A percentile compares a stretch with the other conserved stretches of the same genome.
phyloP scores from a whole-genome alignment of 2,329 filamentous ascomycete genomes.

The Whalleya microplaca region DNA sequence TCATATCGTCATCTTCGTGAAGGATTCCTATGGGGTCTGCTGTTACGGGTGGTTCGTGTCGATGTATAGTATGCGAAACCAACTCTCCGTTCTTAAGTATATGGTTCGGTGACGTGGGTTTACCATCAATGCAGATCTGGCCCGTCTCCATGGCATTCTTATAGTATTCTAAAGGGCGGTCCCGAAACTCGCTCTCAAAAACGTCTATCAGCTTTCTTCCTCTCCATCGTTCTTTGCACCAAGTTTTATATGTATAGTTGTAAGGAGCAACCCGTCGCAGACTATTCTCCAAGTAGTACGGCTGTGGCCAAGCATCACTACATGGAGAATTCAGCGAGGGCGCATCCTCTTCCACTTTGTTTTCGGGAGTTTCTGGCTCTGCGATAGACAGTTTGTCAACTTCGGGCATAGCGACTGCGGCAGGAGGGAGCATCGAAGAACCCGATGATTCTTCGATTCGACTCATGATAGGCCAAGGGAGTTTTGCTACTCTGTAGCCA shows the following conservation, averaged over 20 bases:
- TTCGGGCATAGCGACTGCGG: constrained; percentile 13
- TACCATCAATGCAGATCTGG: constrained; percentile 78
- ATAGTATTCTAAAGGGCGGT: constrained; percentile 86
- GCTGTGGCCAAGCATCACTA: constrained; percentile 55
- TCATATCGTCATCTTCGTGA: constrained; percentile 89
- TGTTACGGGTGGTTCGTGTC: constrained; percentile 93
- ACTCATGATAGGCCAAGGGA: constrained; percentile 25
- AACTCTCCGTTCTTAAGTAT: constrained; percentile 86
- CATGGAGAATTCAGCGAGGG: constrained; percentile 38
- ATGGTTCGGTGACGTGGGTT: constrained; percentile 67
- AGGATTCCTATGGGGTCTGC: constrained; percentile 78
- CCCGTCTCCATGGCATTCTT: constrained; percentile 80
- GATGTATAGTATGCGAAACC: constrained; percentile 90
- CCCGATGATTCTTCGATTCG: constrained; percentile 7
- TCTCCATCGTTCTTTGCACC: constrained; percentile 92
- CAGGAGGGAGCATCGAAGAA: constrained; percentile 7
- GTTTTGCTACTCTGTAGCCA: constrained; percentile 1
- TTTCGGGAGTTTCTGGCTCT: constrained; percentile 3
- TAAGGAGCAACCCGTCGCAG: constrained; percentile 85
- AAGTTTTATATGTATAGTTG: constrained; percentile 92
- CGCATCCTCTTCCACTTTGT: constrained; percentile 20
- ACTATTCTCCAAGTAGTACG: constrained; percentile 83
- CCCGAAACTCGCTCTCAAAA: constrained; percentile 89
- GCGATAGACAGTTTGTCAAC: constrained; percentile 21
- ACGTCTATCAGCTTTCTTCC: constrained; percentile 81